Percentiles rank a stretch among this genome's conserved stretches.
Conservation (phyloP, 768 basidiomycete genomes). For the Lactarius quietus region DNA sequence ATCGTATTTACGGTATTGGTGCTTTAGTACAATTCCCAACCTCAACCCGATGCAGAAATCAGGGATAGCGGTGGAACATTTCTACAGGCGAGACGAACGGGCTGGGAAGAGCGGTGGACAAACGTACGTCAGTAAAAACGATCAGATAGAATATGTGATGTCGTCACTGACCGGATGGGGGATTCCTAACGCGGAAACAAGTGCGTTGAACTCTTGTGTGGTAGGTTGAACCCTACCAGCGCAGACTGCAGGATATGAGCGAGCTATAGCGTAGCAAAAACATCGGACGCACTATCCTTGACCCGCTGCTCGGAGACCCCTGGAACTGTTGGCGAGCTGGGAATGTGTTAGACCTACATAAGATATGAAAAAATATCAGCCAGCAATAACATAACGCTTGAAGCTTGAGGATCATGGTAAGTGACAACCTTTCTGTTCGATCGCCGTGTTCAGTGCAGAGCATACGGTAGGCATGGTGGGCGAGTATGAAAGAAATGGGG, state of each 20-base stretch:
- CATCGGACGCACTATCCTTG: conserved; percentile 42
- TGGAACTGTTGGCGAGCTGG: conserved; percentile 46
- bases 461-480: conserved; percentile 52
- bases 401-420: neutral
- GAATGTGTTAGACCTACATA: conserved; percentile 45
- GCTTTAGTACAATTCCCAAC: neutral
- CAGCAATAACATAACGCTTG: neutral
- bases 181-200: conserved; percentile 46
- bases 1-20: neutral
- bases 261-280: neutral
- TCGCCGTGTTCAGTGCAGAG: conserved; percentile 52
- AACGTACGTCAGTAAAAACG: neutral
- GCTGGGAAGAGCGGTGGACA: conserved; percentile 22
- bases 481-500: conserved; percentile 2
- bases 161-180: conserved; percentile 33
- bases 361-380: neutral
- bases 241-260: conserved; percentile 40
- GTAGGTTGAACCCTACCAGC: conserved; percentile 43
- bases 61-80: neutral
- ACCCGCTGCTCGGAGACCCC: conserved; percentile 46
- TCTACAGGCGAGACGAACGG: conserved; percentile 33
- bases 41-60: neutral
- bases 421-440: conserved; percentile 44
- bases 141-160: neutral
- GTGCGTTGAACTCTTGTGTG: conserved; percentile 44